Evolutionary conservation across 2,329 filamentous ascomycete genomes (phyloP).

Genomic region (Trichoderma sp.): DNA sequence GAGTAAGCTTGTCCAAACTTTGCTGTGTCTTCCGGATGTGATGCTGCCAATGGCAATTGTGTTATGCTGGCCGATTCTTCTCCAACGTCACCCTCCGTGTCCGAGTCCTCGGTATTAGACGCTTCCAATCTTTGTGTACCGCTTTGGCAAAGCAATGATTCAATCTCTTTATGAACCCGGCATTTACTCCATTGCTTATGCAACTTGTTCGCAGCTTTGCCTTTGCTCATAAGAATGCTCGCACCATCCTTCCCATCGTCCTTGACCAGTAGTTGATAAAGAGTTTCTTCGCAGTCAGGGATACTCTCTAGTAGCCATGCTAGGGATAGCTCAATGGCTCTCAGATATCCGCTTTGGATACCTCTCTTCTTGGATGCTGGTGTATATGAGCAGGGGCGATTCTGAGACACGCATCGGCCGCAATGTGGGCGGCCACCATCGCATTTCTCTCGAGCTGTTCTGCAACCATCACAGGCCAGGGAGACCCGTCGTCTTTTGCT

Average conservation of each 20-base stretch:
- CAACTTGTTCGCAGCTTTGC: not conserved
- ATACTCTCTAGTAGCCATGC: slow-evolving; percentile 6
- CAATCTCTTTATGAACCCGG: slow-evolving; percentile 1
- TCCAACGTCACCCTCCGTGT: not conserved
- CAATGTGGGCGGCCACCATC: slow-evolving; percentile 1
- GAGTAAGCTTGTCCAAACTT: not conserved
- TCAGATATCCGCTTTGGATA: slow-evolving; percentile 12
- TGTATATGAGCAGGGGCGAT: slow-evolving; percentile 9
- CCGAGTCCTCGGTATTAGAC: not conserved
- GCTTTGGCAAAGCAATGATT: not conserved
- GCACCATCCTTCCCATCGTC: slow-evolving; percentile 4
- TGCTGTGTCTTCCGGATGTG: not conserved
- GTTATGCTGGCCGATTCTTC: not conserved
- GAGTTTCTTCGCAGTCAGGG: not conserved
- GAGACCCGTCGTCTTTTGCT: slow-evolving; percentile 5
- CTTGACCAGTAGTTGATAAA: not conserved
- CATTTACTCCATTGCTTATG: slow-evolving; percentile 14
- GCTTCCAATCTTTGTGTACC: not conserved
- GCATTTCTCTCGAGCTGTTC: slow-evolving; percentile 13
- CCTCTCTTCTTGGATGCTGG: slow-evolving; percentile 15
- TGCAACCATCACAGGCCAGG: slow-evolving; percentile 14
- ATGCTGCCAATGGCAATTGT: not conserved
- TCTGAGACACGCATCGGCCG: slow-evolving; percentile 3
- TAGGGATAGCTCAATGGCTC: slow-evolving; percentile 10
- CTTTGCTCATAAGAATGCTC: slow-evolving; percentile 1